phyloP scores from a whole-genome alignment of 106 monocot species.

The Gastrodia elata region DNA sequence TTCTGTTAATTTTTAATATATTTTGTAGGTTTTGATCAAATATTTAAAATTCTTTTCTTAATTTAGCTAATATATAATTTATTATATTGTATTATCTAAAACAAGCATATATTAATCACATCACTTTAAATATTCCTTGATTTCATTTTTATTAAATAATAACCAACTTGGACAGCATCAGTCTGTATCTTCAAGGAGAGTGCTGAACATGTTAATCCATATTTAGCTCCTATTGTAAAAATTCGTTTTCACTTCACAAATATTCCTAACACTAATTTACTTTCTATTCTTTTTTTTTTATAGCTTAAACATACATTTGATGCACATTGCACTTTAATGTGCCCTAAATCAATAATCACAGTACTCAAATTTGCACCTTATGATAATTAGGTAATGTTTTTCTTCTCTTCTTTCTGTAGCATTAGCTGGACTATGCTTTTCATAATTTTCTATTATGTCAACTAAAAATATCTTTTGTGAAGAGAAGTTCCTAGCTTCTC shows the following conservation, averaged over 20 bases:
- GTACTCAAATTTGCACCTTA: neutral
- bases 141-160: neutral
- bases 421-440: neutral
- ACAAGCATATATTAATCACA: neutral
- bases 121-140: neutral
- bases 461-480: neutral
- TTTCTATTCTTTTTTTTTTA: neutral
- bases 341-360: neutral
- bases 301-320: neutral
- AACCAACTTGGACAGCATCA: neutral
- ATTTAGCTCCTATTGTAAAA: neutral
- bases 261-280: neutral
- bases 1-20: neutral
- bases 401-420: neutral
- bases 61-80: too few relatives aligned
- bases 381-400: neutral
- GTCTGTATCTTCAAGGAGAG: neutral
- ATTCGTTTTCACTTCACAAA: neutral
- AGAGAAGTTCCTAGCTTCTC: neutral
- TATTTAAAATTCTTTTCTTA: too few relatives aligned
- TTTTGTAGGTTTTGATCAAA: too few relatives aligned
- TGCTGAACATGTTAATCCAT: too few relatives aligned
- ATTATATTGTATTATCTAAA: too few relatives aligned
- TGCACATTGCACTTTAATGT: neutral
- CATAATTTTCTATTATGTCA: neutral